Base-by-base conservation (phyloP, 352 stramenopile species). In the Phytophthora chlamydospora region DNA sequence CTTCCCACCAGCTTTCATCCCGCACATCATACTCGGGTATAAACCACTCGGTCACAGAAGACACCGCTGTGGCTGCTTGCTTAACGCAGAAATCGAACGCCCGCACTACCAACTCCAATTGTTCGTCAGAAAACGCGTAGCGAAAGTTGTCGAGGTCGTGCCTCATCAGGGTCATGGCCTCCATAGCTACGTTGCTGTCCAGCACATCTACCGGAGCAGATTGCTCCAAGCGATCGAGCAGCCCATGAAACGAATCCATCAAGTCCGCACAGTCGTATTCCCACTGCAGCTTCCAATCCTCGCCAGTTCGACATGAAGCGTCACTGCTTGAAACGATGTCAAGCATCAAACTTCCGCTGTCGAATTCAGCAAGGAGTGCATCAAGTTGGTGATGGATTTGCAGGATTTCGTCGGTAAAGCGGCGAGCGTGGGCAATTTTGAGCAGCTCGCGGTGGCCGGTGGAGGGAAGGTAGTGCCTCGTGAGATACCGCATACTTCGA, bases 371-470 rank as follows among this genome's bases (percentile, higher is more conserved):
- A 42, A 72, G 48, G 6, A 72, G 33, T 4, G 60, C 62, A 12
- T 75, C 67, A 34, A 75, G 6, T 13, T 71, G 51, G n/a, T 59
- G 40, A 34, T 75, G 62, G 4, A 72, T 65, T 16, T 66, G 54
- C 7, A 60, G 56, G 21, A 75, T 62, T 41, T 75, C 66, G n/a
- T 68, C 50, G 21, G 36, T 62, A 60, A 75, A 75, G n/a, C 56
- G 56, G 19, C 67, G 58, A 10, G 60, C 14, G 4, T 61, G 50
- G 11, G 67, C 62, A 32, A 75, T 62, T 42, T 70, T 66, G 9
- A 68, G 31, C 14, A 75, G 8, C 19, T 66, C 67, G 0, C 51
- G 55, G 14, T 67, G 39, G 50, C 17, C 59, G 8, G 4, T 16
- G 13, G 45, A 52, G 11, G 62, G 49, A 19, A 75, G 31, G 40